These are phyloP conservation scores for Castanea crenata DNA, from an alignment of 306 rosid species.

Conservation along the genomic window DNA sequence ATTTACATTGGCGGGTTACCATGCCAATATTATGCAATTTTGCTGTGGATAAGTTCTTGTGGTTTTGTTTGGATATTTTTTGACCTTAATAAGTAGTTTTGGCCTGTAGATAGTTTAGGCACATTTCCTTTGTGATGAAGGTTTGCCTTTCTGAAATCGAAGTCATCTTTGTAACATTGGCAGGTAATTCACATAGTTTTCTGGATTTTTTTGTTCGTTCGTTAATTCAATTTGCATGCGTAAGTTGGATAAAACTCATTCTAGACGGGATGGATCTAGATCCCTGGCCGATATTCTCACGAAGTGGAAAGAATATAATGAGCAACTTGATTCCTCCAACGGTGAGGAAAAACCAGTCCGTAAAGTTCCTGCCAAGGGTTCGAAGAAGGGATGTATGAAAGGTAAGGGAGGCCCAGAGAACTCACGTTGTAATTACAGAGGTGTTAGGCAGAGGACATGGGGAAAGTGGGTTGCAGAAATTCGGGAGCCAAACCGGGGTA, in stretches of 20 bases:
- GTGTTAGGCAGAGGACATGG: constrained; percentile 95
- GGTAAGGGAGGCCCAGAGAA: constrained; percentile 97
- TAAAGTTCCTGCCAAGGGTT: constrained; percentile 82
- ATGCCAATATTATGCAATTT: background rate
- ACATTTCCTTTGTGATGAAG: background rate
- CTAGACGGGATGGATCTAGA: constrained; percentile 59
- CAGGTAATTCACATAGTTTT: constrained; percentile 28
- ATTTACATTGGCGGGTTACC: background rate
- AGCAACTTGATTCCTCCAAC: constrained; percentile 46
- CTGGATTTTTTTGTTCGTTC: constrained; percentile 16
- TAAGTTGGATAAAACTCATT: constrained; percentile 38
- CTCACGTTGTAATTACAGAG: constrained; percentile 78
- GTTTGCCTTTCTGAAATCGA: background rate
- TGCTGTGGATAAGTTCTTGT: background rate
- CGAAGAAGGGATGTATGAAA: constrained; percentile 90
- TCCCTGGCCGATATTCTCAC: constrained; percentile 62
- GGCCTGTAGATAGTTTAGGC: background rate
- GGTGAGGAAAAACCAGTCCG: constrained; percentile 46
- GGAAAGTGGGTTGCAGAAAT: constrained; percentile 95
- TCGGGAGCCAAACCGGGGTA: constrained; percentile 73
- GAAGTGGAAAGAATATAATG: constrained; percentile 68
- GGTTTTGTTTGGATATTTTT: background rate
- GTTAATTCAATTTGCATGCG: constrained; percentile 43
- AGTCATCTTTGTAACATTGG: constrained; percentile 17
- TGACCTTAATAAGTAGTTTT: background rate